Evolutionary conservation across 495 filamentous ascomycete species (phyloP), one percentile per base, ranked within the genome.

Genomic region (Penicillium ucsense): DNA sequence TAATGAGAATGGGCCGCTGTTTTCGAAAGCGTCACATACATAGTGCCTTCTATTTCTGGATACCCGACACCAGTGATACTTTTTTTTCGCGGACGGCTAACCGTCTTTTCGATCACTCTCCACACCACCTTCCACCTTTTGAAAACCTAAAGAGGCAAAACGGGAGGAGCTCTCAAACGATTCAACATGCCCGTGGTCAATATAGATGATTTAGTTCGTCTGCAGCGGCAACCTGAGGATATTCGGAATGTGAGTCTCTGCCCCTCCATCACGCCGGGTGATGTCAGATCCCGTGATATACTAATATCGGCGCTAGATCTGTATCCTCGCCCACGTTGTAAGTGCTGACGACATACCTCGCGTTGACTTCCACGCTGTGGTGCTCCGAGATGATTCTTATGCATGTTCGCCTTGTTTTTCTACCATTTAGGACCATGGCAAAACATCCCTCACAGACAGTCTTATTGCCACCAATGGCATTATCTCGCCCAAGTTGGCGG

Each of bases 391-490:
- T 28, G 6, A 30, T n/a, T 33, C 20, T n/a, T 41, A 11, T 49
- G 27, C 8, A 29, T 33, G 20, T 6, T 6, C 35, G 29, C 43
- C 44, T 39, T 44, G 45, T 47, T 42, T 39, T 48, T 11, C 9
- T 4, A 34, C 42, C 31, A 34, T 46, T 9, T 56, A 78, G 74
- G 92, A 99, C 61, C 92, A 99, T 75, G 92, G 92, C 55, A 99
- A 99, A 70, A 99, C 92, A 5, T 96, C 94, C 20, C 83, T 99
- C 52, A 94, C 90, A 38, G 92, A 99, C 62, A 88, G 87, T 47
- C 83, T 99, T 40, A 88, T 99, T 54, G 89, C 94, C 65, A 96
- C 94, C 54, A 99, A 99, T 79, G 92, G 92, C 73, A 97, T 99
- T 69, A 97, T 99, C 57, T 97, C 94, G 8, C 86, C 90, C 36